Evolutionary conservation across 2,329 filamentous ascomycete genomes (phyloP), one percentile per base, ranked within the genome.

Genomic region (Colletotrichum cordylinicola): DNA sequence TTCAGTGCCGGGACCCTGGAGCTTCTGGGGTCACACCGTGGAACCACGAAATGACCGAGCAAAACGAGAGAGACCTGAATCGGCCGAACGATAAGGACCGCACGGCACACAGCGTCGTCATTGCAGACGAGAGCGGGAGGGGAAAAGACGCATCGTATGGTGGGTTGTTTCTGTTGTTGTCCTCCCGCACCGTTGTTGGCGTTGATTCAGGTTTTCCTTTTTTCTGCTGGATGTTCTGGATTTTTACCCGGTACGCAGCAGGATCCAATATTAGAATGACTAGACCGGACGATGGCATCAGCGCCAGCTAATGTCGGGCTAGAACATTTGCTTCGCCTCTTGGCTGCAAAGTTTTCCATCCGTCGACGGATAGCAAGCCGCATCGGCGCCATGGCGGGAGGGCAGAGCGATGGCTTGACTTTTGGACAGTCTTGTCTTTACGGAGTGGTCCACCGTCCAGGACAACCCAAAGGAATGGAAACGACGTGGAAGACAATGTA

Each of bases 41-140:
- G 56, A 74, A 76, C 74, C 35, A 64, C 21, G 21, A 68, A 73
- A 76, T 76, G 70, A 69, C 70, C 64, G 48, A 74, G 58, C 58
- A 60, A 33, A 52, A 72, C 35, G 52, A 70, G 13, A 68, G 33
- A 18, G 21, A 67, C 73, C 48, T 75, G 56, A 65, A 68, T 69
- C 74, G 70, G 35, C 70, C 70, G 48, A 75, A 52, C 43, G 43
- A 73, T 52, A 31, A 65, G 33, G 31, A 65, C 13, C n/a, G n/a
- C 21, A 43, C 8, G 62, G 66, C 55, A 61, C 68, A 72, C 52
- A 37, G 70, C 33, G 35, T 52, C 43, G 43, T 75, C 55, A 67
- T 67, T 64, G 60, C 67, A 52, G 13, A 61, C 37, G 24, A 27
- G 21, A 31, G 61, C 35, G 9, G 37, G 66, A 66, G 12, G 33